Evolutionary conservation across 176 grass and related monocot genomes (phyloP).

Genomic region (Carex myosuroides): DNA sequence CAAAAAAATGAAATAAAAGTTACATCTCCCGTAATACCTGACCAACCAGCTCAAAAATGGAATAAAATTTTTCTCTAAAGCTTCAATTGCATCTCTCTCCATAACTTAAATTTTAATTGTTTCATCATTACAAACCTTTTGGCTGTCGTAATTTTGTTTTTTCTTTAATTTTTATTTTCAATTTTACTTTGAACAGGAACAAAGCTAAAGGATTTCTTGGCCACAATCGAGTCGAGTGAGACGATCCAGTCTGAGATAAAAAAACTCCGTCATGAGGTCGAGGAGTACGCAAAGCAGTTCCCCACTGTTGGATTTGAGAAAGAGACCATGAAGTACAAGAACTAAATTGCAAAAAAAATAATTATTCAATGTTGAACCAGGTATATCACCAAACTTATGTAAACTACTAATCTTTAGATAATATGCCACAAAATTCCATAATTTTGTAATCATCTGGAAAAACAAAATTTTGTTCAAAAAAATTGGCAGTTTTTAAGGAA

Average conservation of each 20-base stretch:
- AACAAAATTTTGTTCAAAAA: background rate
- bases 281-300: slow-evolving; percentile 96
- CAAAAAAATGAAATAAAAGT: too few species aligned
- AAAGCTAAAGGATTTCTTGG: slow-evolving; percentile 94
- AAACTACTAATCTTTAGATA: background rate
- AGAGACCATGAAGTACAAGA: slow-evolving; percentile 93
- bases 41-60: too few species aligned
- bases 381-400: background rate
- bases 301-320: slow-evolving; percentile 99
- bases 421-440: background rate
- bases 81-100: too few species aligned
- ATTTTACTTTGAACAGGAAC: slow-evolving; percentile 45
- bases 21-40: too few species aligned
- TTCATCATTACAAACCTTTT: background rate
- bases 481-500: background rate
- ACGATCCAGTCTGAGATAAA: slow-evolving; percentile 76
- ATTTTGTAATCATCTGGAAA: background rate
- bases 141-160: background rate
- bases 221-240: slow-evolving; percentile 66
- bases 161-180: background rate
- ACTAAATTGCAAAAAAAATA: slow-evolving; percentile 23
- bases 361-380: background rate
- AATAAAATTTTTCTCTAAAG: too few species aligned
- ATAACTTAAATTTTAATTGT: background rate
- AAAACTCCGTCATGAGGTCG: slow-evolving; percentile 79